A percentile compares a stretch with the other conserved stretches of the same genome.
phyloP scores from a whole-genome alignment of 306 rosid species.

The Luffa aegyptiaca region DNA sequence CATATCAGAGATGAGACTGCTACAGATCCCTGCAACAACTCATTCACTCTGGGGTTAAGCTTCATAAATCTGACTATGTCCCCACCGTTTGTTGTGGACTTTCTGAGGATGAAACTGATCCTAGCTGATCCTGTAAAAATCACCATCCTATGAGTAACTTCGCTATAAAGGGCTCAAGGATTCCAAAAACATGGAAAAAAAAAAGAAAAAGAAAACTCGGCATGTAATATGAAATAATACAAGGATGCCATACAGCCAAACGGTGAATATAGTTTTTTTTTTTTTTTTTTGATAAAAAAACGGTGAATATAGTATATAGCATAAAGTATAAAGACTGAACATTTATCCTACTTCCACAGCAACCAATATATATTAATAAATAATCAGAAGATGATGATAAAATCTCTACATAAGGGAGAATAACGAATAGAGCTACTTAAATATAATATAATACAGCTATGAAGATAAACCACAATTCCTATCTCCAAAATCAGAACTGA shows the following conservation, averaged over 20 bases:
- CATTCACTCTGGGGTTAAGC: slow-evolving; percentile 51
- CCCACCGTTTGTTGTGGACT: slow-evolving; percentile 62
- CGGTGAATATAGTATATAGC: neutral
- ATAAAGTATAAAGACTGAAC: neutral
- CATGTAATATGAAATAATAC: neutral
- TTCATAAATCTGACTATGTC: slow-evolving; percentile 62
- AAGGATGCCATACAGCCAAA: neutral
- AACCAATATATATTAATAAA: neutral
- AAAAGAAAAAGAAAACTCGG: too few relatives aligned
- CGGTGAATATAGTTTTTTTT: neutral
- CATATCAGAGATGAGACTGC: slow-evolving; percentile 56
- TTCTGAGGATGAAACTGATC: slow-evolving; percentile 66
- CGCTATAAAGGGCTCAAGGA: neutral
- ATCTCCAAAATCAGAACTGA: neutral
- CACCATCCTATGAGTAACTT: slow-evolving; percentile 15
- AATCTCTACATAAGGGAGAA: neutral
- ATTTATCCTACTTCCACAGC: neutral
- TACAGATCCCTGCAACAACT: slow-evolving; percentile 50
- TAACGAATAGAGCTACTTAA: neutral
- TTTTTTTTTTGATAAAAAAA: too few relatives aligned
- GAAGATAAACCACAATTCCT: neutral
- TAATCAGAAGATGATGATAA: neutral
- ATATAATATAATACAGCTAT: neutral
- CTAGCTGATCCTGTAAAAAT: slow-evolving; percentile 76
- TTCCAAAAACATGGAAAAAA: neutral